Evolutionary conservation across 2,329 filamentous ascomycete genomes (phyloP), one percentile per base, ranked within the genome.

Genomic region (Huntiella decipiens): DNA sequence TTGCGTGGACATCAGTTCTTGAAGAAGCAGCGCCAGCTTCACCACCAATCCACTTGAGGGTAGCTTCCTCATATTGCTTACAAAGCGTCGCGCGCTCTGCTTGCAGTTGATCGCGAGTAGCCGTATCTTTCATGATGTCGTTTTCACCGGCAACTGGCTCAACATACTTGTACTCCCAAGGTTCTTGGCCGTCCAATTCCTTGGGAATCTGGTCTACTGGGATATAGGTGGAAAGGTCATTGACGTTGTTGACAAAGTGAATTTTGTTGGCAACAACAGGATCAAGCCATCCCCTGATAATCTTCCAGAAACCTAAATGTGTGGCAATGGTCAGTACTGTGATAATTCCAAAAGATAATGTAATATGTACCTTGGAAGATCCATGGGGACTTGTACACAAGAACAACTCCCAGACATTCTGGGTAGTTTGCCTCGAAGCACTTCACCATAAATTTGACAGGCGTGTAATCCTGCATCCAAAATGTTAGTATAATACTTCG

Each of bases 371-470:
- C 80, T 67, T 93, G 87, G 65, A 98, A 98, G 39, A 98, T 67
- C 91, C 91, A 98, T 3, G 91, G 91, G 0, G 91, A 79, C 61
- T 94, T 94, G 67, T 98, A 91, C 34, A 98, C 84, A 39, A 96
- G 72, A 2, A 96, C 84, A 2, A 81, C 73, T 22, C 88, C 91
- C 1, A 98, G 70, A 41, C 77, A 88, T 61, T 98, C 91, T 1
- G 91, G 91, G 55, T 96, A 98, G 60, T 98, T 96, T 50, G 91
- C 91, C 65, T 98, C 91, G 58, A 98, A 98, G 61, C 87, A 94
- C 62, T 94, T 93, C 62, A 98, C 95, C 81, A 98, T 95, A 64
- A 96, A 98, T 57, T 94, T 98, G 48, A 98, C 84, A 1, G 91
- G 88, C 0, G 82, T 75, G 60, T 96, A 96, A 61, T 98, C 91